Base-by-base conservation (phyloP, 148 eudicot species). In the Rhododendron henanense region DNA sequence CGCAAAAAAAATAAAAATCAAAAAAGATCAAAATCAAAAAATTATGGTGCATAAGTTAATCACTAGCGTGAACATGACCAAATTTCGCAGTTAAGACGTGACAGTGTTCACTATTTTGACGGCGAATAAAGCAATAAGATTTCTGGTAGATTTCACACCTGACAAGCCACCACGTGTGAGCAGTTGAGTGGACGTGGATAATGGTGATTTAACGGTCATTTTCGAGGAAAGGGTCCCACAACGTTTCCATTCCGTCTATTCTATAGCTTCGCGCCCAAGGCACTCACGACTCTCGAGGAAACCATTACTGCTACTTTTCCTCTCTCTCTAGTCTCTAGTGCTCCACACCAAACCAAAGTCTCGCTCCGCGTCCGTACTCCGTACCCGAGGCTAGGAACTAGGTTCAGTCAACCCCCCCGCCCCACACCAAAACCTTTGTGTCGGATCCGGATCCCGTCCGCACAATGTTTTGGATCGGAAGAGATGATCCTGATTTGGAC, bases 221-320 rank as follows among this genome's bases (percentile, higher is more conserved):
- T 2, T 71, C 0, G 39, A 31, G 39, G 6, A 31, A 28, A 2
- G 33, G 37, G 76, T 71, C 76, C 76, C 76, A 75, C 47, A 33
- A 33, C 48, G n/a, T 39, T 75, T 67, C 33, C 3, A 67, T 67
- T 74, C 78, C 15, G 2, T 13, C 9, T 4, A n/a, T 67, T 23
- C 69, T 6, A 35, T 55, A 82, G 81, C 90, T 89, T 89, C 87
- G 90, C 53, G 85, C 69, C 84, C 85, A 89, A 87, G 90, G 31
- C n/a, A 79, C 16, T 44, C 74, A 41, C 85, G 61, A 31, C 19
- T 81, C 33, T 47, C 85, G 7, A 82, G 33, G 59, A 39, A 75
- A 41, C 5, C 6, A 59, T 59, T 0, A 6, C 0, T n/a, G n/a
- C n/a, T 41, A 41, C 16, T 55, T 55, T 55, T 16, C 59, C 3